Evolutionary conservation across 1,284 basidiomycete species (phyloP).

Genomic region (Pterulicium gracile): DNA sequence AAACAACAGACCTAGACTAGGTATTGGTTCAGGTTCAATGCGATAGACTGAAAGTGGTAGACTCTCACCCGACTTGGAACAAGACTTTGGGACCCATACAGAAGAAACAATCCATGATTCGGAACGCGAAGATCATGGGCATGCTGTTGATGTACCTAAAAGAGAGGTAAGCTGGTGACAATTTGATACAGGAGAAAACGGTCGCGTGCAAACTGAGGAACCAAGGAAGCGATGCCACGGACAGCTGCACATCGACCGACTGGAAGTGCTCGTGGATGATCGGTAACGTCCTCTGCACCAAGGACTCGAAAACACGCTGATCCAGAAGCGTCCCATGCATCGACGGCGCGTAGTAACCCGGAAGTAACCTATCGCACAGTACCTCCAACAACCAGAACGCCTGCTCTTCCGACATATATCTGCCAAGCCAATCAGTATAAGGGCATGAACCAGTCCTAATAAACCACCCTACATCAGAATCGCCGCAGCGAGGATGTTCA

Average conservation of each 20-base stretch:
- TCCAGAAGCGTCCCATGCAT: slow-evolving; percentile 99
- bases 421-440: slow-evolving; percentile 22
- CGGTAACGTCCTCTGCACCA: slow-evolving; percentile 85
- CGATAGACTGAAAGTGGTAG: slow-evolving; percentile 10
- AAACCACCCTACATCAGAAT: slow-evolving; percentile 65
- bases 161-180: background rate
- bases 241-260: slow-evolving; percentile 89
- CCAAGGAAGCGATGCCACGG: slow-evolving; percentile 96
- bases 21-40: slow-evolving; percentile 8
- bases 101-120: slow-evolving; percentile 98
- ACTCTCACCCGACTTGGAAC: slow-evolving; percentile 94
- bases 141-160: slow-evolving; percentile 92
- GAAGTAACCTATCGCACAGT: slow-evolving; percentile 87
- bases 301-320: slow-evolving; percentile 94
- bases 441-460: background rate
- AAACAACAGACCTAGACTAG: slow-evolving; percentile 31
- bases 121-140: slow-evolving; percentile 98
- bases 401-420: slow-evolving; percentile 99
- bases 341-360: slow-evolving; percentile 88
- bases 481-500: slow-evolving; percentile 90
- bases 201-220: slow-evolving; percentile 79
- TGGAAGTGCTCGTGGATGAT: slow-evolving; percentile 94
- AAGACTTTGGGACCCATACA: slow-evolving; percentile 98
- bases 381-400: slow-evolving; percentile 97
- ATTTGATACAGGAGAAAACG: background rate